Evolutionary conservation across 768 basidiomycete species (phyloP).

Genomic region (Crucibulum laeve): DNA sequence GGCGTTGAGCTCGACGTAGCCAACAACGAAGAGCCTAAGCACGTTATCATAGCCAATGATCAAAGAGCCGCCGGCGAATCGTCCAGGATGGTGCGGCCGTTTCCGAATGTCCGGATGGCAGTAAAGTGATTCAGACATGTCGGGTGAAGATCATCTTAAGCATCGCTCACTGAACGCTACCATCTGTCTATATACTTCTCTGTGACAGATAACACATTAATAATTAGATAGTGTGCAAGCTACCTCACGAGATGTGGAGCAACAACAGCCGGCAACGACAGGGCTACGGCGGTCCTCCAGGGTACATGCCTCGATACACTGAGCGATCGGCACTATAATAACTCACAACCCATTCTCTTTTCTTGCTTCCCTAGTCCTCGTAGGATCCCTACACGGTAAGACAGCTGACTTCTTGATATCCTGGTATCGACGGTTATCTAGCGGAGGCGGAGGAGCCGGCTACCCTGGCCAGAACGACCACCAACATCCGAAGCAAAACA

Average conservation of each 20-base stretch:
- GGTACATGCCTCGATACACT: constrained; percentile 13
- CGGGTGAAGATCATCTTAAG: not conserved
- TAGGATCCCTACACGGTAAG: constrained; percentile 11
- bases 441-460: constrained; percentile 1
- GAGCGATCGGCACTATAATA: not conserved
- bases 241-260: constrained; percentile 24
- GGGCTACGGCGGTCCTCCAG: constrained; percentile 15
- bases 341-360: not conserved
- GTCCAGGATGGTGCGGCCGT: not conserved
- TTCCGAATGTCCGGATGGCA: not conserved
- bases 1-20: no score
- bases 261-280: constrained; percentile 19
- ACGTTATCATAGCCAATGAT: not conserved
- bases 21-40: no score
- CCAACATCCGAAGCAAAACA: constrained; percentile 11
- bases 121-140: not conserved
- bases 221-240: no score
- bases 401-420: not conserved
- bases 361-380: constrained; percentile 20
- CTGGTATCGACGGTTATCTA: not conserved
- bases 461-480: constrained; percentile 12
- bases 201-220: not conserved
- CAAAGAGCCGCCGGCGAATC: not conserved
- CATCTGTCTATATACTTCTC: not conserved
- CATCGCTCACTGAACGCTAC: not conserved